Conservation (phyloP, 345 rosid genomes). For the Populus deltoides region DNA sequence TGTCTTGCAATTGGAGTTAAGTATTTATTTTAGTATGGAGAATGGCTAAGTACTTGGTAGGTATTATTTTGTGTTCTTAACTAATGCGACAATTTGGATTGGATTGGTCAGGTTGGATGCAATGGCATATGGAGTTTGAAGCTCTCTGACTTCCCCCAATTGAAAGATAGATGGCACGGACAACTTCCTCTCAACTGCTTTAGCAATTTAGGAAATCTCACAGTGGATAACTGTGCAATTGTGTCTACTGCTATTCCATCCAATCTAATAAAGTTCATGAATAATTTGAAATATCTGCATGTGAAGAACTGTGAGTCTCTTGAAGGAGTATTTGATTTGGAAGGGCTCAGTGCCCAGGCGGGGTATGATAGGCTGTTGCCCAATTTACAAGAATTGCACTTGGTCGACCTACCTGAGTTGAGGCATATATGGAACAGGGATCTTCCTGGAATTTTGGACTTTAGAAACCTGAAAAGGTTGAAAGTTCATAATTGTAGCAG, state of each 20-base stretch:
- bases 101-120: constrained; percentile 2
- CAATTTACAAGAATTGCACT: not conserved
- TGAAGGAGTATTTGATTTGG: constrained; percentile 9
- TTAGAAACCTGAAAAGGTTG: not conserved
- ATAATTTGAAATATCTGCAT: not conserved
- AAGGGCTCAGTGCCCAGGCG: not conserved
- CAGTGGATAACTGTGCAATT: not conserved
- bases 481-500: constrained; percentile 1
- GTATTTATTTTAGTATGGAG: too few relatives aligned
- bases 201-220: not conserved
- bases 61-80: not conserved
- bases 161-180: constrained; percentile 1
- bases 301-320: constrained; percentile 6
- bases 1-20: too few relatives aligned
- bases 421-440: not conserved
- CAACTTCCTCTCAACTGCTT: not conserved
- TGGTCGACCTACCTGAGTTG: not conserved
- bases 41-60: too few relatives aligned
- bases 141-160: constrained; percentile 2
- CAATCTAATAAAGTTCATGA: not conserved
- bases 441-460: not conserved
- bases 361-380: not conserved
- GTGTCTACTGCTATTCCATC: not conserved
- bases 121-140: not conserved
- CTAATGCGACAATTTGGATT: not conserved